Percentiles rank a stretch among this genome's conserved stretches.
Conservation (phyloP, 768 basidiomycete species). For the Epithele typhae region DNA sequence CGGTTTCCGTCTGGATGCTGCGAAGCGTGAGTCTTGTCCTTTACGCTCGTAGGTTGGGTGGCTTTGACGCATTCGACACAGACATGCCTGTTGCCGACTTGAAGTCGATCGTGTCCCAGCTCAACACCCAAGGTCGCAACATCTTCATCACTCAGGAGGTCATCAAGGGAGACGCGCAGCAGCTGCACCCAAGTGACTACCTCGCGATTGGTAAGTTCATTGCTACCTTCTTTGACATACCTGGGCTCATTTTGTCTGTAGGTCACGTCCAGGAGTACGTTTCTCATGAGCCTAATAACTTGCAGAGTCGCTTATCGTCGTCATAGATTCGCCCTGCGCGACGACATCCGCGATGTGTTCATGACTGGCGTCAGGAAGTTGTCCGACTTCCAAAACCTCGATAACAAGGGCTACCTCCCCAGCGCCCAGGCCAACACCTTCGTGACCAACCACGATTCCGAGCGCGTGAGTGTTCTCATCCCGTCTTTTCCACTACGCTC, state of each 20-base stretch:
- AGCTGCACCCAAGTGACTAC: conserved; percentile 56
- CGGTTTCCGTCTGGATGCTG: conserved; percentile 61
- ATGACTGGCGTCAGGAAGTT: conserved; percentile 38
- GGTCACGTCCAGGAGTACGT: conserved; percentile 63
- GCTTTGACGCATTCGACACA: too few relatives aligned
- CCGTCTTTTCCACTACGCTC: not conserved
- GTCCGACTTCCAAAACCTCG: conserved; percentile 47
- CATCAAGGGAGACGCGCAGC: conserved; percentile 43
- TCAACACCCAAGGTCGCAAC: conserved; percentile 27
- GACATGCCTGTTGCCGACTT: conserved; percentile 54
- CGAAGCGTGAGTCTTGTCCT: conserved; percentile 63
- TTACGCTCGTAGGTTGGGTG: too few relatives aligned
- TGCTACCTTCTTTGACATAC: not conserved
- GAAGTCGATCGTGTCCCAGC: conserved; percentile 43
- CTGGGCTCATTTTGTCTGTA: conserved; percentile 8
- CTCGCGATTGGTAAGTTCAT: conserved; percentile 39
- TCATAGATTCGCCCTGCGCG: conserved; percentile 53
- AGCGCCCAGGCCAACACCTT: conserved; percentile 56
- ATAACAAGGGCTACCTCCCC: conserved; percentile 54
- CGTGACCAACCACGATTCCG: conserved; percentile 69
- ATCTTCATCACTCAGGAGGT: conserved; percentile 63
- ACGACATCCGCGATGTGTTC: conserved; percentile 48
- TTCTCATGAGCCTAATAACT: too few relatives aligned
- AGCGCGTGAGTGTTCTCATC: conserved; percentile 38
- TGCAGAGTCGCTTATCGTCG: too few relatives aligned